Base-by-base conservation (phyloP, 108 stramenopile genomes). In the Thalassiosira profunda region DNA sequence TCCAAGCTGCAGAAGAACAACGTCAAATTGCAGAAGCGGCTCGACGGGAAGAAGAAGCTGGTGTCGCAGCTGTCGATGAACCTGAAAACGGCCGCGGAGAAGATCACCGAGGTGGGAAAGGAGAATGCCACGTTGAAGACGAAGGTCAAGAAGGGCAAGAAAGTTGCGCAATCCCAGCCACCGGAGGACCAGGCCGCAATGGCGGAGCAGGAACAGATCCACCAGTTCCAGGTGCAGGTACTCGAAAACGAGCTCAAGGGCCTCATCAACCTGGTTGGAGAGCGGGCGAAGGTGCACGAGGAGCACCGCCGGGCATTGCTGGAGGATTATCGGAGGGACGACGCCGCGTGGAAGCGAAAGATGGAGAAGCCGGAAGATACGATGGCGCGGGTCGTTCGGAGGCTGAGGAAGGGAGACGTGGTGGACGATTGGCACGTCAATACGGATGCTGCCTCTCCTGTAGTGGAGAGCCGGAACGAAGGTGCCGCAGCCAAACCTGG, bases 21-120 rank as follows among this genome's bases (percentile, higher is more conserved):
- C 45, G 21, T 31, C 11, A 43, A 51, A 15, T 37, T 76, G 17
- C 38, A 34, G 11, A 46, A 35, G 33, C 45, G 67, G 30, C 35
- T 67, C 5, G 59, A 53, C 2, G 36, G 41, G 3, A 58, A 67
- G 15, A 76, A 67, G 36, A 54, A 53, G 40, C 56, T 73, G 14
- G 63, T 73, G 30, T 42, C 55, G 1, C 62, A 73, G 33, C 43
- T 73, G 28, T 63, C 53, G 14, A 42, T 63, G 24, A 63, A 73
- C 42, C 38, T 73, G 43, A 73, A 64, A 18, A 34, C 30, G 31
- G 62, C 72, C 21, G 60, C 72, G 62, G 63, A 73, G n/a, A 73
- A 64, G 41, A 73, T 73, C 26, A 42, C 29, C 21, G 63, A 56
- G 12, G 29, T 70, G 29, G 53, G 25, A 18, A 46, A 59, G 17